Conservation (phyloP, 768 basidiomycete genomes). For the Amanita exitialis region DNA sequence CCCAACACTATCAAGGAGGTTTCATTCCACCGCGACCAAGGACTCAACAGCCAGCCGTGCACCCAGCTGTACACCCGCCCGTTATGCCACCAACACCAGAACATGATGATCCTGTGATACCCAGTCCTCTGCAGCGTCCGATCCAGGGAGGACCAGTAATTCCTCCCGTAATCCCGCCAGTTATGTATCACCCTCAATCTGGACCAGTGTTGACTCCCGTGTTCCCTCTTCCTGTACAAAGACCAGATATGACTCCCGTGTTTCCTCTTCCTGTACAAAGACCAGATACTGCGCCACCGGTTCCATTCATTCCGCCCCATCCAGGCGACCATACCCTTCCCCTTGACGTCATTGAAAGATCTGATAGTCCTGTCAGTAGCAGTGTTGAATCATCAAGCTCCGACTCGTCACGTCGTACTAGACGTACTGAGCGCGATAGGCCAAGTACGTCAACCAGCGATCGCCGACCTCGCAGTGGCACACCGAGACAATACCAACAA, state of each 20-base stretch:
- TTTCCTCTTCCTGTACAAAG: background rate
- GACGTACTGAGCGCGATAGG: background rate
- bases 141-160: background rate
- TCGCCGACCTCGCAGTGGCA: constrained; percentile 1
- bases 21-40: constrained; percentile 1
- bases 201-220: background rate
- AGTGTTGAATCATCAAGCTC: constrained; percentile 7
- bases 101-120: constrained; percentile 3
- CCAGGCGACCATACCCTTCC: constrained; percentile 3
- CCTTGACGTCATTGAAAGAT: background rate
- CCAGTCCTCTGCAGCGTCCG: background rate
- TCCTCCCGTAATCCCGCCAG: background rate
- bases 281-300: background rate
- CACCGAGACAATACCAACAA: background rate
- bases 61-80: background rate
- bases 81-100: constrained; percentile 8
- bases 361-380: constrained; percentile 8
- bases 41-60: background rate
- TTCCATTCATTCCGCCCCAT: constrained; percentile 1
- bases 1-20: background rate
- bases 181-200: background rate
- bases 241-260: background rate
- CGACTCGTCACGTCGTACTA: constrained; percentile 2
- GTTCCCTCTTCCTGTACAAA: background rate
- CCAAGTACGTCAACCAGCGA: background rate